Evolutionary conservation across 106 monocot species (phyloP).

Genomic region (Hemerocallis citrina): DNA sequence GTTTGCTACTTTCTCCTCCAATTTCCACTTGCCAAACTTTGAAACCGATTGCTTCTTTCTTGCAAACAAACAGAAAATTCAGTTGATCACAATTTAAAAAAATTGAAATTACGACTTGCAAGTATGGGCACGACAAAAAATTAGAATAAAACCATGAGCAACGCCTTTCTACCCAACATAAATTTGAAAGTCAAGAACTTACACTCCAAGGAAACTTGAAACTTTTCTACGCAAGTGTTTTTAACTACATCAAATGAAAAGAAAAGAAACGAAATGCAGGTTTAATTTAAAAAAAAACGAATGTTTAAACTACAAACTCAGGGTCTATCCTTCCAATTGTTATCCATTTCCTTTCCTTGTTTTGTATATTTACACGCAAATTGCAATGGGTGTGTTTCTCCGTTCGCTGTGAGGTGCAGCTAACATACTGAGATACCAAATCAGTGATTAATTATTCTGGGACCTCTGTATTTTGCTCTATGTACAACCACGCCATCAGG

Average conservation of each 20-base stretch:
- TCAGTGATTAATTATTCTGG: constrained; percentile 27
- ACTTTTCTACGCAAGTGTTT: background rate
- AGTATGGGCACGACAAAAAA: no score
- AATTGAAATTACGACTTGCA: no score
- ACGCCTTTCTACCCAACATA: no score
- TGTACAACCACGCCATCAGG: constrained; percentile 32
- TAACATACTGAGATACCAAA: background rate
- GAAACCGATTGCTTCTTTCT: no score
- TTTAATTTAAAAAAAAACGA: no score
- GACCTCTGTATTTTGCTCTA: constrained; percentile 42
- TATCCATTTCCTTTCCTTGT: background rate
- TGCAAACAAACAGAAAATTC: no score
- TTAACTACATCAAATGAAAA: background rate
- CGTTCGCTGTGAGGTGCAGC: background rate
- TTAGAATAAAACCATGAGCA: no score
- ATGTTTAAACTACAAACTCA: background rate
- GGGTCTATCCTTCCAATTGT: background rate
- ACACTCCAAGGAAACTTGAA: no score
- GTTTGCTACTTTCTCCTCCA: no score
- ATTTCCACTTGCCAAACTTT: no score
- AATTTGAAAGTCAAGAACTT: no score
- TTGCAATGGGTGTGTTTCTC: background rate
- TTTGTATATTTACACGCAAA: background rate
- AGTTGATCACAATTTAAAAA: no score
- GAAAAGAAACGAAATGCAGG: background rate